These are phyloP conservation scores for Castanea crenata DNA, from an alignment of 306 rosid genomes.

Conservation along the genomic window DNA sequence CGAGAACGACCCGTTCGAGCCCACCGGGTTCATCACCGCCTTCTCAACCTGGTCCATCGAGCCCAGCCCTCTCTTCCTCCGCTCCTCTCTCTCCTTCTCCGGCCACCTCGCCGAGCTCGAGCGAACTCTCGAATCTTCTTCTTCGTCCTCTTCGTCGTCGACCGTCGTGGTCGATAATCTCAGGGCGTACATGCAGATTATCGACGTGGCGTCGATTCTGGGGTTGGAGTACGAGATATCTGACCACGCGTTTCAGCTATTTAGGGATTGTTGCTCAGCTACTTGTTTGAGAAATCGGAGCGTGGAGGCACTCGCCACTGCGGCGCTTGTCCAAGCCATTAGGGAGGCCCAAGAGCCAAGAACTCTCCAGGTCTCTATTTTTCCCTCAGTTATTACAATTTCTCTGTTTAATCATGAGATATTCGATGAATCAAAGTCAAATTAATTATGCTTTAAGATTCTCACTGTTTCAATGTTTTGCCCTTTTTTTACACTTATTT, in stretches of 20 bases:
- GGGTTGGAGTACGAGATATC: conserved; percentile 83
- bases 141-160: conserved; percentile 54
- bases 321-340: conserved; percentile 96
- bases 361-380: conserved; percentile 64
- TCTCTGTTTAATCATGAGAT: neutral
- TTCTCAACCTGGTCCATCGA: conserved; percentile 96
- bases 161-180: conserved; percentile 80
- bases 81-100: conserved; percentile 77
- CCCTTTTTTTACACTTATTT: too few species aligned
- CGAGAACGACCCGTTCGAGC: conserved; percentile 81
- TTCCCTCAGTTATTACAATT: neutral
- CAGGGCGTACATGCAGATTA: conserved; percentile 97
- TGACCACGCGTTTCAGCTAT: conserved; percentile 86
- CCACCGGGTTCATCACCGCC: conserved; percentile 91
- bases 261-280: conserved; percentile 96
- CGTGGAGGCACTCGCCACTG: conserved; percentile 97
- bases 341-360: conserved; percentile 95
- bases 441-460: too few species aligned
- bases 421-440: neutral
- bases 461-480: too few species aligned
- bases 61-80: conserved; percentile 75
- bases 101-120: conserved; percentile 98
- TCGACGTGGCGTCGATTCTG: conserved; percentile 82
- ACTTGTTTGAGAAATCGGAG: conserved; percentile 95
- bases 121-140: conserved; percentile 69